Evolutionary conservation across 768 basidiomycete species (phyloP), one percentile per base, ranked within the genome.

Genomic region (Suillus brevipes): DNA sequence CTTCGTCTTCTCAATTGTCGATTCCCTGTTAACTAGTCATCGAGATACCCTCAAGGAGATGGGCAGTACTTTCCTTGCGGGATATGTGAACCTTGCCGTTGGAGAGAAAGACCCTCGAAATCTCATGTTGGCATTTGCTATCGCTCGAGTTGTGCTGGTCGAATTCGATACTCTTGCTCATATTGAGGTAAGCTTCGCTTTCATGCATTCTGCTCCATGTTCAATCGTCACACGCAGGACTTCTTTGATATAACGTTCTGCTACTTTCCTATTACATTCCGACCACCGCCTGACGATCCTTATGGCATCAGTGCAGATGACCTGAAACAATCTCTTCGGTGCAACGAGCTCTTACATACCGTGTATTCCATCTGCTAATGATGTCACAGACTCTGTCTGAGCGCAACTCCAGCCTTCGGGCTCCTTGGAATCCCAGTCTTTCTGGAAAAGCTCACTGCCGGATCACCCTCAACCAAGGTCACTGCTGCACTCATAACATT

Each of bases 91-190:
- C 58, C 78, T 99, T n/a, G 95, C 88, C 5, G 92, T 97, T 64
- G 96, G 95, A 18, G 97, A 99, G 78, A 99, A 99, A 72, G 97
- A 99, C 74, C 97, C 97, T 37, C 84, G 97, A 20, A 99, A 99
- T 77, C 82, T 99, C 9, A 81, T 97, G 68, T 71, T 97, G 13
- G 92, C 92, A 34, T 99, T 99, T 74, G 88, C 91, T 6, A 92
- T 99, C 64, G 89, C 87, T 63, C 84, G 88, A n/a, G 90, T 94
- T 9, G 83, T 99, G 43, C 75, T 96, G 7, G 85, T 94, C 40
- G 95, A 98, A 67, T 98, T 98, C 70, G 90, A 97, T 65, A 85
- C 94, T 40, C 78, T 84, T 20, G 79, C 83, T 43, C 82, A 87
- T 65, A 81, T 94, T 42, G 96, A 99, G 80, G 97, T 95, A 70